Base-by-base conservation (phyloP, 2,329 filamentous ascomycete genomes). In the Orbilia blumenaviensis region DNA sequence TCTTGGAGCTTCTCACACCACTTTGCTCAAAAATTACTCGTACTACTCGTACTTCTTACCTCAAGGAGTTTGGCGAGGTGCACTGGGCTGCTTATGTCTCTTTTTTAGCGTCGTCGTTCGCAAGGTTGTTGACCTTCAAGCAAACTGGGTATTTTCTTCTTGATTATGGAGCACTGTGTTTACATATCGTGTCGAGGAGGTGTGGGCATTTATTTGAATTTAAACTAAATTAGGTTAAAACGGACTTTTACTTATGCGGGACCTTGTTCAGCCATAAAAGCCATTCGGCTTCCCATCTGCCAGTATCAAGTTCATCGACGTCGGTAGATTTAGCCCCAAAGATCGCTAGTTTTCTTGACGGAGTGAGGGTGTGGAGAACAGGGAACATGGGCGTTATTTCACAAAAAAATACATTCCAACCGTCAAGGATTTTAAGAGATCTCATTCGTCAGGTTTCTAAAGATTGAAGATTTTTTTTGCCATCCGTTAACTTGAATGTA, bases 401-500 rank as follows among this genome's bases (percentile, higher is more conserved):
- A 62, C 52, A 32, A 66, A n/a, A n/a, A 72, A 21, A 52, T 41
- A 62, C 58, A 66, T 61, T 66, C 54, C 48, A 62, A 25, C 27
- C 16, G n/a, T 52, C 54, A 60, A 52, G 42, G 32, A 58, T 58
- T 68, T 34, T n/a, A 25, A 69, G 50, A 36, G 41, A 18, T 76
- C 12, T 50, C 32, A 76, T 76, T 76, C 64, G 72, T 69, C 64
- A 68, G 64, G 48, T 64, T 69, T 64, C 41, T 16, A 34, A 68
- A 64, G 41, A 27, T n/a, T 9, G 23, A 44, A 36, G n/a, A 67
- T 64, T 52, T 21, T 42, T 42, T 75, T 67, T 68, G 64, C 71
- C 71, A 60, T 75, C 56, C 42, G 29, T 42, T 54, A 56, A 29
- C 34, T 32, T 42, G 27, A 61, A 75, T 75, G 71, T 66, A 76